Conservation (phyloP, 805 yeast genomes). For the Suhomyces sp. region DNA sequence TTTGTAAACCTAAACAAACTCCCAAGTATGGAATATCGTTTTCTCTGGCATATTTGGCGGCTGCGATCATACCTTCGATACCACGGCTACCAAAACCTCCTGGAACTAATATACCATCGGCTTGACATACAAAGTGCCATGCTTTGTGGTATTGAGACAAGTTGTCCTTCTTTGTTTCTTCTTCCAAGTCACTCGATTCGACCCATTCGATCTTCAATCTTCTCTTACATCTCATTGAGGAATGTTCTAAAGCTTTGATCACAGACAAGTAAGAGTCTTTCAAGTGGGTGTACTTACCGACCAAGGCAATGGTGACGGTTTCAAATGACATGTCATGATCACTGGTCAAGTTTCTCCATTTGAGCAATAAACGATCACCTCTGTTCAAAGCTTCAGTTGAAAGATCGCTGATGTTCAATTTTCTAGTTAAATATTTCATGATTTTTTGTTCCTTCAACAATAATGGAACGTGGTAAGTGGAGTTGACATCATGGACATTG, state of each 20-base stretch:
- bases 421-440: constrained; percentile 66
- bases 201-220: constrained; percentile 92
- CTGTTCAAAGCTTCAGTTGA: constrained; percentile 50
- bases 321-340: constrained; percentile 81
- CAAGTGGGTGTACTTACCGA: constrained; percentile 94
- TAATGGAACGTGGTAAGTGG: constrained; percentile 96
- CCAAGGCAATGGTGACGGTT: constrained; percentile 89
- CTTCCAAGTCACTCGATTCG: constrained; percentile 88
- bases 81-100: constrained; percentile 99
- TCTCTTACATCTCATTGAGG: constrained; percentile 85
- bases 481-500: constrained; percentile 94
- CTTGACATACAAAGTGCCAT: constrained; percentile 89
- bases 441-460: constrained; percentile 83
- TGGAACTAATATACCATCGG: constrained; percentile 96
- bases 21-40: constrained; percentile 92
- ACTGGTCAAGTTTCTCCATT: constrained; percentile 79
- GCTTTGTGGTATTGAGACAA: constrained; percentile 88
- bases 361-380: constrained; percentile 67
- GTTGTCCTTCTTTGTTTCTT: constrained; percentile 56
- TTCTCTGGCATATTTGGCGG: constrained; percentile 98
- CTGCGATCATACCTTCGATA: constrained; percentile 96
- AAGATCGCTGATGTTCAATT: constrained; percentile 58
- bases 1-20: constrained; percentile 95
- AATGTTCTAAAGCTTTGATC: constrained; percentile 91
- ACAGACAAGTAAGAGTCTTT: constrained; percentile 95